Evolutionary conservation across 1,284 basidiomycete species (phyloP).

Genomic region (Hortiboletus rubellus): DNA sequence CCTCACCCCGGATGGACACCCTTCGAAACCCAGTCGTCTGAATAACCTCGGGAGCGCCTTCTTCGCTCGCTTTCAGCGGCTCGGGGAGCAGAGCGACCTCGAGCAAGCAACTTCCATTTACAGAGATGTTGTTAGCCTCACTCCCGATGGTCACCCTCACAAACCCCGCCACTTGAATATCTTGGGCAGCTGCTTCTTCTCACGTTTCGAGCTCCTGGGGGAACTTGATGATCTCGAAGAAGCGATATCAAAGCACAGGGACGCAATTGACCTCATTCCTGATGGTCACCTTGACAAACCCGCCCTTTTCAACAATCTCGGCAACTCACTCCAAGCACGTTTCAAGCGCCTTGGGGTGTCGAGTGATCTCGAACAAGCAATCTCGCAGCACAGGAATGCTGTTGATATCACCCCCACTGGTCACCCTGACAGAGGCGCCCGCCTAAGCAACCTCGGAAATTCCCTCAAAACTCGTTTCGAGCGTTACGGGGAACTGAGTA

Average conservation of each 20-base stretch:
- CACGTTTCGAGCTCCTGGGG: not conserved
- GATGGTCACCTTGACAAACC: not conserved
- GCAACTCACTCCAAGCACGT: not conserved
- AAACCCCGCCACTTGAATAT: not conserved
- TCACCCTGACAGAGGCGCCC: too few species aligned
- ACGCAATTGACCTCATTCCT: not conserved
- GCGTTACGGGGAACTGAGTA: too few species aligned
- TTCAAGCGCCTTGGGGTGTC: not conserved
- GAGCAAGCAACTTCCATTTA: not conserved
- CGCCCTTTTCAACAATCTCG: not conserved
- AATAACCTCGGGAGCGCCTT: not conserved
- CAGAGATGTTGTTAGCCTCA: not conserved
- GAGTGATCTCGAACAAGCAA: not conserved
- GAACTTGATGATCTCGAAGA: not conserved
- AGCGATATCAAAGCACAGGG: not conserved
- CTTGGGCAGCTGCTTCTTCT: not conserved
- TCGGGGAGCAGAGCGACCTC: not conserved
- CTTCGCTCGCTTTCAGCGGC: too few species aligned
- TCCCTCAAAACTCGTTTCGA: too few species aligned
- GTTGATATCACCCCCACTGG: not conserved
- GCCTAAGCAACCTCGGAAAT: too few species aligned
- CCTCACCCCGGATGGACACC: not conserved
- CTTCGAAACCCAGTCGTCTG: not conserved
- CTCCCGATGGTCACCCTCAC: not conserved
- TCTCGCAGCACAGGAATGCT: not conserved